Evolutionary conservation across 176 grass and related monocot genomes (phyloP).

Genomic region (Miscanthus lutarioriparius): DNA sequence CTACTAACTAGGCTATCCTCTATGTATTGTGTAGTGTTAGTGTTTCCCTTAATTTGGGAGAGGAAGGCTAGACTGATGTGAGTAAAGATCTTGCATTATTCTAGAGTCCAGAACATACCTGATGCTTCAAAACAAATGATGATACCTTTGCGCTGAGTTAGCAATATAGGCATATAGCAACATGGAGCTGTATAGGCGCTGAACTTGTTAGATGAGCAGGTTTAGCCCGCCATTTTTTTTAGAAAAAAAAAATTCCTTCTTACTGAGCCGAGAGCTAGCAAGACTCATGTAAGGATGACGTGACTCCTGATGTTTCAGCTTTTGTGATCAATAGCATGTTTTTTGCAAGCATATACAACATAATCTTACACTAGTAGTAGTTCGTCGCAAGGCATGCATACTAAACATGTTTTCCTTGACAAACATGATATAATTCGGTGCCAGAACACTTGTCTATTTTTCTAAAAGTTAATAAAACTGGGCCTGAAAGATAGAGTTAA

Average conservation of each 20-base stretch:
- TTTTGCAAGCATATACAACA: neutral
- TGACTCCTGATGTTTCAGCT: neutral
- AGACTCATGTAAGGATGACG: neutral
- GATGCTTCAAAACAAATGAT: neutral
- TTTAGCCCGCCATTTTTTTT: neutral
- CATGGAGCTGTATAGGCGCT: neutral
- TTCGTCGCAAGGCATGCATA: neutral
- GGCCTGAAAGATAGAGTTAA: neutral
- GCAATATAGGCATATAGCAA: neutral
- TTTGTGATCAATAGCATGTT: neutral
- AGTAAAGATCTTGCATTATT: neutral
- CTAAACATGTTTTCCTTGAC: neutral
- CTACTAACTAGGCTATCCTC: neutral
- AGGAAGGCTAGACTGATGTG: neutral
- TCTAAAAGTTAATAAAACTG: neutral
- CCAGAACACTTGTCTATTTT: neutral
- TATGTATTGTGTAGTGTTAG: neutral
- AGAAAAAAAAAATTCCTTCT: neutral
- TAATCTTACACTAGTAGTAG: neutral
- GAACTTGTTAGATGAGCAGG: too few species aligned
- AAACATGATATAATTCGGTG: neutral
- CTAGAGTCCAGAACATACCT: neutral
- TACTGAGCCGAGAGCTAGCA: neutral
- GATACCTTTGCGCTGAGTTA: neutral
- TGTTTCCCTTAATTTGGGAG: neutral